Evolutionary conservation across 176 grass and related monocot genomes (phyloP), one percentile per base, ranked within the genome.

Genomic region (Carex kokanica): DNA sequence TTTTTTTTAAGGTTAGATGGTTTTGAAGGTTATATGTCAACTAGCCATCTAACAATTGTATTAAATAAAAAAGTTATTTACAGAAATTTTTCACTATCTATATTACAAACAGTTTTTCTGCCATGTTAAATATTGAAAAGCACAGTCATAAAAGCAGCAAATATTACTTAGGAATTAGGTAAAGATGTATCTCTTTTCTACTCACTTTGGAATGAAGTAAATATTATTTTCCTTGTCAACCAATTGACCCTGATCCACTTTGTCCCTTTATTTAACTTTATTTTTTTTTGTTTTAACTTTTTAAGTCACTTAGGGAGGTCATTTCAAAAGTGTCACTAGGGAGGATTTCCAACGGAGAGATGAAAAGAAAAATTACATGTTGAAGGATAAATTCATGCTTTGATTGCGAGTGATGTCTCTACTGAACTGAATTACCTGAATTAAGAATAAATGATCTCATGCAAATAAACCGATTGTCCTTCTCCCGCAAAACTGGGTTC

Each of bases 401-500:
- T 24, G 8, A 4, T 49, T 24, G 18, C 0, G 40, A 73, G 20
- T 9, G 9, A 25, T 51, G 18, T 51, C 21, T 52, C 53, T 74
- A 74, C 2, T 71, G 3, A 49, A 18, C 8, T 2, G 21, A 54
- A 45, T 66, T 80, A 95, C 95, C 95, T 84, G 92, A 75, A 54
- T 93, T 88, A 62, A 98, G 83, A 31, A 93, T 61, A 60, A 93
- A 97, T 0, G 90, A 92, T 84, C 92, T 89, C 90, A 91, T 92
- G 88, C 95, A 97, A 84, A 94, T 83, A 66, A 94, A 97, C 47
- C 95, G 85, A 45, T 15, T 31, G 61, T 97, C 95, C 23, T 92
- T 91, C 78, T 84, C 83, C 4, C 29, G 59, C 41, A 98, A 21
- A 29, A 86, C 71, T 8, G 90, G 90, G 67, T 71, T 85, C 60